These are phyloP conservation scores for Euphorbia lathyris DNA, from an alignment of 345 rosid species.

Conservation along the genomic window DNA sequence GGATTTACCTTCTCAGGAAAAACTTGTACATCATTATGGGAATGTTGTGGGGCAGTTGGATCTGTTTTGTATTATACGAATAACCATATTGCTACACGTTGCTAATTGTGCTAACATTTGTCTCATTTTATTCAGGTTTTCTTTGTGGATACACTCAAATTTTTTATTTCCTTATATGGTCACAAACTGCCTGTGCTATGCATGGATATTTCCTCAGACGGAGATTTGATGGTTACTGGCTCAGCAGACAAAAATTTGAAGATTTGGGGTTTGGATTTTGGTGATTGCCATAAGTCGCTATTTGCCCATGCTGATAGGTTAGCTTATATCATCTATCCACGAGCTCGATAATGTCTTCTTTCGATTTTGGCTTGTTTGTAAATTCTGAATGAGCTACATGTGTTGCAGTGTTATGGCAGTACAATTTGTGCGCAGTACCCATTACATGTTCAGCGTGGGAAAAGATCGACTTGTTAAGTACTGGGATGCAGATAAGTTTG, in stretches of 20 bases:
- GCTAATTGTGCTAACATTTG: constrained; percentile 8
- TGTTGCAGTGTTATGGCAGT: constrained; percentile 86
- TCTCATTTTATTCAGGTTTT: constrained; percentile 54
- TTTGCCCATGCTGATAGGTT: constrained; percentile 96
- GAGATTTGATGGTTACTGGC: constrained; percentile 89
- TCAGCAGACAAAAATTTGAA: constrained; percentile 93
- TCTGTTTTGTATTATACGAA: not conserved
- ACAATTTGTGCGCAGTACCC: constrained; percentile 81
- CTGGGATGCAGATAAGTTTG: constrained; percentile 99
- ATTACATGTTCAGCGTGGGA: constrained; percentile 88
- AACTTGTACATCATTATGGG: constrained; percentile 1
- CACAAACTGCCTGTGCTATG: constrained; percentile 92
- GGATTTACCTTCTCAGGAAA: not conserved
- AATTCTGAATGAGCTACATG: constrained; percentile 32
- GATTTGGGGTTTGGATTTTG: constrained; percentile 98
- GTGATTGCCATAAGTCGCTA: constrained; percentile 93
- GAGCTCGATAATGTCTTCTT: constrained; percentile 2
- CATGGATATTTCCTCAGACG: constrained; percentile 96
- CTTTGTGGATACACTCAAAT: constrained; percentile 88
- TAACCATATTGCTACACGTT: constrained; percentile 1
- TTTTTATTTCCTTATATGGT: constrained; percentile 79
- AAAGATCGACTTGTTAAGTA: constrained; percentile 89
- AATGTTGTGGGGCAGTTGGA: not conserved
- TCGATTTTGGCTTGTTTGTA: constrained; percentile 1
- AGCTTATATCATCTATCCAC: not conserved